These are phyloP conservation scores for Cyclospora cayetanensis DNA, from an alignment of 169 alveolate genomes.

Conservation along the genomic window DNA sequence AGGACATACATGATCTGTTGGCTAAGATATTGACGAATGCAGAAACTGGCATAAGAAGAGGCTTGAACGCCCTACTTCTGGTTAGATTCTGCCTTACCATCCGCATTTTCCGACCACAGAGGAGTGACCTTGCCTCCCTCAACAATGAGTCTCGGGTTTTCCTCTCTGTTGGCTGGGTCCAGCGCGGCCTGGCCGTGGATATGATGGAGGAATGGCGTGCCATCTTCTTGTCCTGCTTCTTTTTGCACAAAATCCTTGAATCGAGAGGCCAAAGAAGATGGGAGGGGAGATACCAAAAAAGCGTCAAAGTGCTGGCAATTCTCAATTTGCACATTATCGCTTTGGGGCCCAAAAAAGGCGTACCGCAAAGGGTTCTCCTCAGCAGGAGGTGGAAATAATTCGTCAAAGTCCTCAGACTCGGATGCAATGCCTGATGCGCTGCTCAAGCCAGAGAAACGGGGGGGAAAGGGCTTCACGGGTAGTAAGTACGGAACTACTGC, in stretches of 20 bases:
- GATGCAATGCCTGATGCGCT: neutral
- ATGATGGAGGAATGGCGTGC: conserved; percentile 62
- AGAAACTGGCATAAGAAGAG: no score
- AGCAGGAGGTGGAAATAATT: neutral
- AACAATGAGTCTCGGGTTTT: conserved; percentile 64
- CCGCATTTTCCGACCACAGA: conserved; percentile 58
- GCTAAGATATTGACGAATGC: no score
- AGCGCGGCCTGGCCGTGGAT: conserved; percentile 53
- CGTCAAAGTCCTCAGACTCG: neutral
- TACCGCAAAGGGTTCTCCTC: neutral
- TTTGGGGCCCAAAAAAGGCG: conserved; percentile 53
- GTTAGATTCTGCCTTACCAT: neutral
- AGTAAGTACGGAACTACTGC: conserved; percentile 26
- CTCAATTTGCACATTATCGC: conserved; percentile 26
- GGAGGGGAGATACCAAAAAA: conserved; percentile 61
- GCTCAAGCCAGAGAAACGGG: neutral
- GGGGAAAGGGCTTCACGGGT: conserved; percentile 49
- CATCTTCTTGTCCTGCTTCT: conserved; percentile 10
- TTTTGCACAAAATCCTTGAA: conserved; percentile 32
- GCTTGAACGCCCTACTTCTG: neutral
- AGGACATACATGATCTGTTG: no score
- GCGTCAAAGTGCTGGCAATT: conserved; percentile 57
- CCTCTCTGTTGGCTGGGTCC: conserved; percentile 48
- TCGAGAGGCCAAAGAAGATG: conserved; percentile 31
- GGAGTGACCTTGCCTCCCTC: conserved; percentile 57